phyloP scores from a whole-genome alignment of 202 grass and related monocot species.

The Elaeis oleifera region DNA sequence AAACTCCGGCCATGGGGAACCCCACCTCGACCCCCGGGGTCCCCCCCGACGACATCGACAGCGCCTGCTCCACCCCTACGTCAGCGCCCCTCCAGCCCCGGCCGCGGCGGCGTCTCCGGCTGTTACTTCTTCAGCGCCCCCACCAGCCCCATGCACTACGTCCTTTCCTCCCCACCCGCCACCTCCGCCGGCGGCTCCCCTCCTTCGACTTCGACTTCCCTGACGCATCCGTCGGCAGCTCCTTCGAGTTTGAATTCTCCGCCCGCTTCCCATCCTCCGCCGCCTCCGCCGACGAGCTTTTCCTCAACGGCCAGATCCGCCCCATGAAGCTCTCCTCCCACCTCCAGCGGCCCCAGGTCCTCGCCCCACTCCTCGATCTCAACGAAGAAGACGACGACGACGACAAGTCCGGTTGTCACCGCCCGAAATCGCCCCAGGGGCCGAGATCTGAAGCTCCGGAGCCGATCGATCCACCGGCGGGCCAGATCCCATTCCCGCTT shows the following conservation, averaged over 20 bases:
- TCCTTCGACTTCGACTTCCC: constrained; percentile 2
- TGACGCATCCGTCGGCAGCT: background rate
- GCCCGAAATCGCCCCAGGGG: constrained; percentile 8
- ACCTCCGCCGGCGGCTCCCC: background rate
- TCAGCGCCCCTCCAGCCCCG: constrained; percentile 58
- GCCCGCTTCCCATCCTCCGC: constrained; percentile 25
- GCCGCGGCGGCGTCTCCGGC: background rate
- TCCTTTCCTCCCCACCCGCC: constrained; percentile 14
- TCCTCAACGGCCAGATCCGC: constrained; percentile 63
- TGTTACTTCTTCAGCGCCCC: constrained; percentile 19
- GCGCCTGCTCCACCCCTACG: constrained; percentile 54
- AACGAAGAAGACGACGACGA: background rate
- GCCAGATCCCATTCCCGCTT: constrained; percentile 40
- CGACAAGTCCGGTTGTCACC: background rate
- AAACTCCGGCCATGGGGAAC: no score
- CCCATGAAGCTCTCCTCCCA: constrained; percentile 51
- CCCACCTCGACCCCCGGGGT: background rate
- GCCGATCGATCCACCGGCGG: constrained; percentile 33
- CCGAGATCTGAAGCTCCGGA: constrained; percentile 16
- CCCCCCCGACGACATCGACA: constrained; percentile 7
- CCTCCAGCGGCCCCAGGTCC: constrained; percentile 37
- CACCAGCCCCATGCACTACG: constrained; percentile 20
- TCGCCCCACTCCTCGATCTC: constrained; percentile 1
- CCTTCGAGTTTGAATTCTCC: constrained; percentile 48
- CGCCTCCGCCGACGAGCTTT: constrained; percentile 37